Evolutionary conservation across 257 asterid genomes (phyloP).

Genomic region (Forsythia suspensa): DNA sequence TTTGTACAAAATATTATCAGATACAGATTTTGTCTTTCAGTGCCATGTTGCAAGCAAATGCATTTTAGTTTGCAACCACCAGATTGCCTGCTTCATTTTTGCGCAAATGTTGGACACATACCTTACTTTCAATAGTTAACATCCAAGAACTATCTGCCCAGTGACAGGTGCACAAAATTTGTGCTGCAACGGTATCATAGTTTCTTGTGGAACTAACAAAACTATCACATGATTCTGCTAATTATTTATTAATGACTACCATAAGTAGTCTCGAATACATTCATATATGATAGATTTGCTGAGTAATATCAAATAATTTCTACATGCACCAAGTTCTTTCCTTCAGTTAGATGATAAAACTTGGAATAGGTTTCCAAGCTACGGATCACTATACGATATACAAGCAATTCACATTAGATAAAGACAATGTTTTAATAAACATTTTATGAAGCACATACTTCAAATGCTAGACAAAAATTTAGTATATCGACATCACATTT

Average conservation of each 20-base stretch:
- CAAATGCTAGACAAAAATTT: slow-evolving; percentile 16
- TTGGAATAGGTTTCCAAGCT: slow-evolving; percentile 8
- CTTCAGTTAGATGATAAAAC: not conserved
- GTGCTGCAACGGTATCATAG: not conserved
- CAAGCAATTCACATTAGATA: slow-evolving; percentile 5
- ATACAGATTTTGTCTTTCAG: not conserved
- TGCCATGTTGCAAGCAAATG: not conserved
- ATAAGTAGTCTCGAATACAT: slow-evolving; percentile 2
- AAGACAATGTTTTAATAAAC: slow-evolving; percentile 2
- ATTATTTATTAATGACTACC: slow-evolving; percentile 5
- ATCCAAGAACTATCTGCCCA: not conserved
- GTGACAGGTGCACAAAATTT: slow-evolving; percentile 8
- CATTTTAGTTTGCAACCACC: not conserved
- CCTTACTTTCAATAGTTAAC: not conserved
- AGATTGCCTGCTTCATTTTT: not conserved
- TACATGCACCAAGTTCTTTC: slow-evolving; percentile 7
- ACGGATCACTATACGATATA: not conserved
- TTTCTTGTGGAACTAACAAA: not conserved
- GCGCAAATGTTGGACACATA: not conserved
- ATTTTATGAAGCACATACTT: not conserved
- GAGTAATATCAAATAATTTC: slow-evolving; percentile 2
- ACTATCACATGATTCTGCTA: slow-evolving; percentile 1
- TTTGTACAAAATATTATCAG: slow-evolving; percentile 1
- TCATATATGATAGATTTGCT: slow-evolving; percentile 9
- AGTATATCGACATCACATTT: slow-evolving; percentile 10